Evolutionary conservation across 352 stramenopile species (phyloP), one percentile per base, ranked within the genome.

Genomic region (Globisporangium cystogenes): DNA sequence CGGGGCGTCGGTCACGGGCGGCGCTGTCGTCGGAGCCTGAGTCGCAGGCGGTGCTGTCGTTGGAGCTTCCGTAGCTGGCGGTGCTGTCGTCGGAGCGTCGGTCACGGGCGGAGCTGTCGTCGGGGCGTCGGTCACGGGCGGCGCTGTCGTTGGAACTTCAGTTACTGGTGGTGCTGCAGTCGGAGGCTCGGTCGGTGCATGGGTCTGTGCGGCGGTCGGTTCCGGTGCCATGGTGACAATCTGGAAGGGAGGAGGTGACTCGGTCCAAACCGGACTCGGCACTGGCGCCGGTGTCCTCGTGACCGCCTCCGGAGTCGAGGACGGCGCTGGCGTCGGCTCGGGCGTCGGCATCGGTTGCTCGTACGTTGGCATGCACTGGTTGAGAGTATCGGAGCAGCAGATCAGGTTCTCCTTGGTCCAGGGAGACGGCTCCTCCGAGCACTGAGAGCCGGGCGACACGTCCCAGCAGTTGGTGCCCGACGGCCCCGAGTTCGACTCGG

Each of bases 351-450:
- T 74, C 15, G 58, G 33, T 3, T 48, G 40, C 47, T 74, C 42
- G 53, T 74, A 80, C 20, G 72, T 82, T 11, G 72, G 35, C 8
- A 53, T 51, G 35, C 74, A 86, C 12, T 70, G 54, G 18, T 47
- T 56, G 18, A 66, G 48, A 14, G 51, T 67, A 2, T 36, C 41
- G 8, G 64, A 61, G 47, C 74, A 86, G 43, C 74, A 86, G 57
- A 86, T 78, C 18, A 74, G 33, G 64, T 82, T 82, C 48, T 82
- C 63, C 14, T 65, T 57, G 53, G 62, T 69, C 72, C 72, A 82
- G 1, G 39, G 23, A 24, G 48, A 57, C 23, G 59, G 71, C 4
- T 72, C 53, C 27, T 82, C 62, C 6, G 37, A 57, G 52, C 70
- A 81, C 29, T 37, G 12, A 23, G 7, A 8, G 33, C 26, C 23